Evolutionary conservation across 176 grass and related monocot genomes (phyloP).

Genomic region (Zoysia japonica): DNA sequence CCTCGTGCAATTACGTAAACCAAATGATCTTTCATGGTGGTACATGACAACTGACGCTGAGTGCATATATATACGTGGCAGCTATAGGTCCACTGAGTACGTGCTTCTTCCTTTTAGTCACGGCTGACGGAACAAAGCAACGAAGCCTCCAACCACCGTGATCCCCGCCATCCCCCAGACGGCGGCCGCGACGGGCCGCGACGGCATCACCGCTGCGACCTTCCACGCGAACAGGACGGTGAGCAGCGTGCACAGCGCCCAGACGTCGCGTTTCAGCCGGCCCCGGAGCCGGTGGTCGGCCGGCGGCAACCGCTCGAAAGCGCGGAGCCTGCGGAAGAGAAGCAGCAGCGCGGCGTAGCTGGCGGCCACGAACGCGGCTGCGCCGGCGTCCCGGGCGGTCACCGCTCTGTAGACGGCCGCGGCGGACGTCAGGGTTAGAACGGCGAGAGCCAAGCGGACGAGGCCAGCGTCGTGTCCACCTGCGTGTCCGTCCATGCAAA

Average conservation of each 20-base stretch:
- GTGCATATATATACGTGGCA: too few relatives aligned
- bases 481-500: neutral
- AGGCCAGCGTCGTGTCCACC: neutral
- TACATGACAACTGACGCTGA: too few relatives aligned
- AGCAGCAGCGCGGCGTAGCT: constrained; percentile 8
- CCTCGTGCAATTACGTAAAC: too few relatives aligned
- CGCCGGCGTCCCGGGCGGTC: neutral
- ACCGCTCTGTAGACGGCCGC: neutral
- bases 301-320: neutral
- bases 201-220: neutral
- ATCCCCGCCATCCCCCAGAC: neutral
- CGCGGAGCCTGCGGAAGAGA: constrained; percentile 3
- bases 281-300: accelerated
- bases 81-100: too few relatives aligned
- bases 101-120: neutral
- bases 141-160: neutral
- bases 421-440: neutral
- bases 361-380: neutral
- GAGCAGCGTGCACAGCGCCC: constrained; percentile 25
- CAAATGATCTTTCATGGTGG: too few relatives aligned
- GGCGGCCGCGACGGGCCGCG: neutral
- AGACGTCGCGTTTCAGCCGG: neutral
- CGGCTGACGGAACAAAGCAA: neutral
- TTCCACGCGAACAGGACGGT: constrained; percentile 17
- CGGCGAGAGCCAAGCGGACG: neutral